Evolutionary conservation across 306 rosid genomes (phyloP).

Genomic region (Cercis canadensis): DNA sequence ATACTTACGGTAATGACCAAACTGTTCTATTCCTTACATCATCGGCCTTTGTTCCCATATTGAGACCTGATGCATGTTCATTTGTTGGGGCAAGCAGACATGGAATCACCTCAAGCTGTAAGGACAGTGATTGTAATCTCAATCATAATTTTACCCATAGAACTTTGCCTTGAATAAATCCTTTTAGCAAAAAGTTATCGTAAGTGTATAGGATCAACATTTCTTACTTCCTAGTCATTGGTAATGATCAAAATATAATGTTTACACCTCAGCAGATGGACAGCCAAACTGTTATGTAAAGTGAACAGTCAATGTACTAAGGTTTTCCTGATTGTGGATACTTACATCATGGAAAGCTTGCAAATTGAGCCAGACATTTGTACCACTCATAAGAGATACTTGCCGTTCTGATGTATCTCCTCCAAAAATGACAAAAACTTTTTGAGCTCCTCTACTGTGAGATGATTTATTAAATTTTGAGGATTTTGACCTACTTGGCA

Average conservation of each 20-base stretch:
- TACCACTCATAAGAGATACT: conserved; percentile 99
- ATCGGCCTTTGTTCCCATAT: conserved; percentile 42
- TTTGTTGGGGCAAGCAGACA: conserved; percentile 76
- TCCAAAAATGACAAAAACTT: conserved; percentile 93
- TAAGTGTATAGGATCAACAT: conserved; percentile 17
- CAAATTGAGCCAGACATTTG: conserved; percentile 98
- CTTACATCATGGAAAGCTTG: conserved; percentile 91
- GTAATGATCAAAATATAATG: conserved; percentile 19
- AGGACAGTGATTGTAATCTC: conserved; percentile 42
- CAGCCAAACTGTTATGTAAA: conserved; percentile 16
- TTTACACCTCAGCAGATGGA: neutral
- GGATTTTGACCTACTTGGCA: conserved; percentile 52
- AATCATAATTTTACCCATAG: conserved; percentile 16
- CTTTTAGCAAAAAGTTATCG: conserved; percentile 13
- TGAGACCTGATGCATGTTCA: conserved; percentile 42
- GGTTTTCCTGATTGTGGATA: conserved; percentile 27
- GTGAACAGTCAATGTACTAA: conserved; percentile 22
- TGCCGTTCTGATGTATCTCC: conserved; percentile 97
- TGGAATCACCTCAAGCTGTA: conserved; percentile 94
- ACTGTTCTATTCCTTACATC: conserved; percentile 70
- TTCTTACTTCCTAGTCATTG: conserved; percentile 11
- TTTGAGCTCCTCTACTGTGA: conserved; percentile 47
- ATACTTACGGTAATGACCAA: conserved; percentile 94
- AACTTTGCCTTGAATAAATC: neutral
- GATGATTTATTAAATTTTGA: conserved; percentile 43